phyloP scores from a whole-genome alignment of 306 rosid species.

The Vigna angularis region DNA sequence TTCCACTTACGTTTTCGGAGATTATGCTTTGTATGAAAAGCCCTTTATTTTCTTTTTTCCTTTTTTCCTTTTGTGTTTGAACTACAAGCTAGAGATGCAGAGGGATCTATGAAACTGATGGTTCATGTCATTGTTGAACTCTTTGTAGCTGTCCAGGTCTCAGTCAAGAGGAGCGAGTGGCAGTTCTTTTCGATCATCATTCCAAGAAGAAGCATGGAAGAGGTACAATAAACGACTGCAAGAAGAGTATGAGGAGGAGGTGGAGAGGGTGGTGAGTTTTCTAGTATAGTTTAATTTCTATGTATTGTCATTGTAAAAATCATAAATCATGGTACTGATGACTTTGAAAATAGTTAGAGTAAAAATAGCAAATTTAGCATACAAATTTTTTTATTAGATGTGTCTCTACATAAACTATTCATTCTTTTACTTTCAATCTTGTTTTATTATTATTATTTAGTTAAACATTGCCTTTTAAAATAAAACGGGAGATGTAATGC shows the following conservation, averaged over 20 bases:
- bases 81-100: neutral
- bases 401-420: neutral
- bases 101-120: slow-evolving; percentile 46
- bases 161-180: slow-evolving; percentile 63
- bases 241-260: slow-evolving; percentile 90
- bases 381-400: neutral
- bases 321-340: no score
- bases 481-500: slow-evolving; percentile 18
- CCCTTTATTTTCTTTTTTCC: neutral
- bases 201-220: slow-evolving; percentile 92
- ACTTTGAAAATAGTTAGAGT: neutral
- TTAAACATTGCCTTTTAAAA: neutral
- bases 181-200: slow-evolving; percentile 65
- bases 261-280: slow-evolving; percentile 91
- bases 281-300: no score
- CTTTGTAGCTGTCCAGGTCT: slow-evolving; percentile 69
- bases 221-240: slow-evolving; percentile 77
- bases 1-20: neutral
- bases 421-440: neutral
- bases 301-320: no score
- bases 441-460: neutral
- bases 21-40: neutral
- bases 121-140: slow-evolving; percentile 45
- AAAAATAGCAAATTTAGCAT: neutral
- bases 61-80: slow-evolving; percentile 8